Evolutionary conservation across 805 yeast genomes (phyloP).

Genomic region (Candida mattraensis): DNA sequence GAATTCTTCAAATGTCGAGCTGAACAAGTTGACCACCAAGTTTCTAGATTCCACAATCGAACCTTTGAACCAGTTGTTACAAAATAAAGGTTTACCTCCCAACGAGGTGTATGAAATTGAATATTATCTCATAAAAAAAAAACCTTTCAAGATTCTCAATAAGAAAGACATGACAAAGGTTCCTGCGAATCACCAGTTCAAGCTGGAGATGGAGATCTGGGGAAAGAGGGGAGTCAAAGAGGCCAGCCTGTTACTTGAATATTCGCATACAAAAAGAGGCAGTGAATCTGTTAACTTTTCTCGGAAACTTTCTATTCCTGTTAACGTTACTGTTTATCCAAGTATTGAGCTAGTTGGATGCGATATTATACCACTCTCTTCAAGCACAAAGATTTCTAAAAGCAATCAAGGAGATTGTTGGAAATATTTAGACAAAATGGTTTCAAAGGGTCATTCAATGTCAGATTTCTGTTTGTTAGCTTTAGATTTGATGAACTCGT

Average conservation of each 20-base stretch:
- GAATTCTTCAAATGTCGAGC: constrained; percentile 57
- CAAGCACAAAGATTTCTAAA: constrained; percentile 30
- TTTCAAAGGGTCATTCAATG: constrained; percentile 33
- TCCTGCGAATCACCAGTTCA: constrained; percentile 38
- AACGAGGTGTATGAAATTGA: constrained; percentile 76
- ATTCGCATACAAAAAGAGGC: constrained; percentile 45
- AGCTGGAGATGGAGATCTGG: constrained; percentile 54
- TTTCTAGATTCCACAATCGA: constrained; percentile 75
- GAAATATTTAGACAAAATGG: constrained; percentile 34
- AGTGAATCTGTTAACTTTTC: constrained; percentile 34
- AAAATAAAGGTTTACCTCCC: constrained; percentile 46
- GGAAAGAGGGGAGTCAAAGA: constrained; percentile 76
- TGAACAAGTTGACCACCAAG: constrained; percentile 58
- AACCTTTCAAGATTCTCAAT: constrained; percentile 55
- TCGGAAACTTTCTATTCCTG: constrained; percentile 65
- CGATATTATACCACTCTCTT: constrained; percentile 64
- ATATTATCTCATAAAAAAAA: constrained; percentile 57
- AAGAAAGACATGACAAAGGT: constrained; percentile 43
- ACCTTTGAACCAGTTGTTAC: constrained; percentile 54
- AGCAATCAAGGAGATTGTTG: constrained; percentile 28
- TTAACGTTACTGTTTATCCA: constrained; percentile 67
- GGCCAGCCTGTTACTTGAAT: constrained; percentile 65
- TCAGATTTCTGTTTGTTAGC: constrained; percentile 63
- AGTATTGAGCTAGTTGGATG: constrained; percentile 74
- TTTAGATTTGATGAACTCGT: constrained; percentile 77